Evolutionary conservation across 2,329 filamentous ascomycete species (phyloP).

Genomic region (Colletotrichum ledebouriae): DNA sequence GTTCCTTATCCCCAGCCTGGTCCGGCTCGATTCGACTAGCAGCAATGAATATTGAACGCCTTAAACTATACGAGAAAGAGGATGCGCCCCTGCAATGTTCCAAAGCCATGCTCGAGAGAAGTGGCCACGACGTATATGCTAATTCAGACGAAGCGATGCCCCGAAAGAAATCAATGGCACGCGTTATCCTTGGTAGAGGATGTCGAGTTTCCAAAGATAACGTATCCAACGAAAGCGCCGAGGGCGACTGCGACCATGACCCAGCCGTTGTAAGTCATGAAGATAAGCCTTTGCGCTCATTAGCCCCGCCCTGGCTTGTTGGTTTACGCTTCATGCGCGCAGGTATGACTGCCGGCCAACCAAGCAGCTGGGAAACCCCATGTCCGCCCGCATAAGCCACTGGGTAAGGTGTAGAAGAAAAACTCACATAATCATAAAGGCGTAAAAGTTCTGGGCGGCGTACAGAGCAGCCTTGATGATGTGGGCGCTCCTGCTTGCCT

Average conservation of each 20-base stretch:
- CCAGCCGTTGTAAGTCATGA: constrained; percentile 99
- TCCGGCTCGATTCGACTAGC: too few species aligned
- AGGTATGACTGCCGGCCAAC: neutral
- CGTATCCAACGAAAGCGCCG: constrained; percentile 89
- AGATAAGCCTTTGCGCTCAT: constrained; percentile 79
- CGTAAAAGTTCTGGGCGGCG: constrained; percentile 96
- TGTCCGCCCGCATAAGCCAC: neutral
- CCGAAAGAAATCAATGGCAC: constrained; percentile 78
- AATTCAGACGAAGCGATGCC: neutral
- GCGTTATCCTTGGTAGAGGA: constrained; percentile 86
- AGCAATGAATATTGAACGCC: neutral
- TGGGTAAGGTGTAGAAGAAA: too few species aligned
- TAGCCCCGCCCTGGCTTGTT: constrained; percentile 3
- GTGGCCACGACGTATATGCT: constrained; percentile 5
- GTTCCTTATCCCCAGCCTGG: too few species aligned
- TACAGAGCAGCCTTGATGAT: constrained; percentile 87
- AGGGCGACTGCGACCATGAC: constrained; percentile 93
- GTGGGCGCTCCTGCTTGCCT: constrained; percentile 76
- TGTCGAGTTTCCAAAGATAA: constrained; percentile 80
- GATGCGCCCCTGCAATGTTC: neutral
- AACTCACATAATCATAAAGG: constrained; percentile 98
- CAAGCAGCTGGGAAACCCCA: neutral
- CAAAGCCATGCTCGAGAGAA: constrained; percentile 10
- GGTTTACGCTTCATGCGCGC: neutral
- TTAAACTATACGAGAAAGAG: neutral